These are phyloP conservation scores for Microcos paniculata DNA, from an alignment of 345 rosid genomes.

Conservation along the genomic window DNA sequence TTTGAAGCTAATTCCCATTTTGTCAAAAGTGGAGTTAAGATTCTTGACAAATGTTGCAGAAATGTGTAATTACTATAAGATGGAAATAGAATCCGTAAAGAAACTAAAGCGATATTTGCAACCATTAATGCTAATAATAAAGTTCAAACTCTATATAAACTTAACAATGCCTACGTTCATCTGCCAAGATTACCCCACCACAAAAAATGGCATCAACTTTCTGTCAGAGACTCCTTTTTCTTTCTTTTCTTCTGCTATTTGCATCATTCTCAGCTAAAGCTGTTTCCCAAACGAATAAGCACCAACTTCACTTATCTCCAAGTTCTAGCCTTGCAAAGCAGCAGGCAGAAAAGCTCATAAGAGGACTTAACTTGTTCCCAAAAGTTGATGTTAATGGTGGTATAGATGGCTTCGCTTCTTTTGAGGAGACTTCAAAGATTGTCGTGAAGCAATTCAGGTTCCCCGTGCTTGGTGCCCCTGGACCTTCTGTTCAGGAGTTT, in stretches of 20 bases:
- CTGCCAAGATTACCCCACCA: neutral
- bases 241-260: neutral
- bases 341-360: constrained; percentile 54
- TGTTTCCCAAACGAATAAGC: neutral
- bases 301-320: neutral
- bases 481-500: constrained; percentile 54
- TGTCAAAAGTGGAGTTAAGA: neutral
- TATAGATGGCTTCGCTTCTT: neutral
- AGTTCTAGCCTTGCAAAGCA: constrained; percentile 23
- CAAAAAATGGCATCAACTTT: constrained; percentile 21
- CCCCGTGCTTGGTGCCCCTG: constrained; percentile 25
- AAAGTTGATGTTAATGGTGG: constrained; percentile 29
- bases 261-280: constrained; percentile 16
- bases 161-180: neutral
- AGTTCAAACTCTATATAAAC: constrained; percentile 7
- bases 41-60: neutral
- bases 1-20: neutral
- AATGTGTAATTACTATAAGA: too few species aligned
- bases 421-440: constrained; percentile 19
- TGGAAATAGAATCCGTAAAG: neutral
- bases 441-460: constrained; percentile 45
- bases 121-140: too few species aligned
- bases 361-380: constrained; percentile 59
- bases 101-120: too few species aligned
- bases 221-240: neutral